These are phyloP conservation scores for Fusarium tanahbumbuense DNA, from an alignment of 2,329 filamentous ascomycete genomes.

Conservation along the genomic window DNA sequence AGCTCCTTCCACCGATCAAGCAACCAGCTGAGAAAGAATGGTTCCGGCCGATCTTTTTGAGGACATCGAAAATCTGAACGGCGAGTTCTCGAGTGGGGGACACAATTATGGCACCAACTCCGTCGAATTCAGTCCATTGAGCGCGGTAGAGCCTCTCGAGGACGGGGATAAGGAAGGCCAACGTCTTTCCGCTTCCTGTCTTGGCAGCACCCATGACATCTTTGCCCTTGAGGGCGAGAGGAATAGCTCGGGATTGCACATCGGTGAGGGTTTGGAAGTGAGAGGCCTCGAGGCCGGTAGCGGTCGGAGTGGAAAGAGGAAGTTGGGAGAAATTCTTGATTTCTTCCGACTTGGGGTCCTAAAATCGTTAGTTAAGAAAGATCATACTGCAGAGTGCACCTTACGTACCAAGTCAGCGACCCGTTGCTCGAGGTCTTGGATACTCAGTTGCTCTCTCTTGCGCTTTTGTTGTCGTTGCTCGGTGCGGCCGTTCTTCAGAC, in stretches of 20 bases:
- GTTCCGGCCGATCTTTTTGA: constrained; percentile 88
- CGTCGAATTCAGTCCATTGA: constrained; percentile 91
- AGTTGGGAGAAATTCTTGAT: constrained; percentile 82
- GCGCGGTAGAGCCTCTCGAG: constrained; percentile 91
- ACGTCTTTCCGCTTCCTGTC: constrained; percentile 93
- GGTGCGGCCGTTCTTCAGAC: constrained; percentile 47
- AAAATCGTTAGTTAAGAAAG: constrained; percentile 26
- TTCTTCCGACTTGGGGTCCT: constrained; percentile 71
- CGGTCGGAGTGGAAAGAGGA: constrained; percentile 85
- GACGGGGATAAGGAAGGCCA: constrained; percentile 91
- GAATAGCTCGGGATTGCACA: constrained; percentile 90
- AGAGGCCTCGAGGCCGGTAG: constrained; percentile 81
- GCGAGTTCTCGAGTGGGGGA: constrained; percentile 95
- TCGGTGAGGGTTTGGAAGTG: constrained; percentile 94
- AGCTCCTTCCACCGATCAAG: constrained; percentile 91
- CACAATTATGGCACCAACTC: constrained; percentile 90
- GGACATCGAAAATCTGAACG: constrained; percentile 95
- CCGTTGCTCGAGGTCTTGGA: constrained; percentile 50
- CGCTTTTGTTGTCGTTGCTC: constrained; percentile 53
- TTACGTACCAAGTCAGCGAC: constrained; percentile 50
- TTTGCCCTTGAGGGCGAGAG: constrained; percentile 82
- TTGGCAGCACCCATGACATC: constrained; percentile 96
- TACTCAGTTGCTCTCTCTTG: constrained; percentile 53
- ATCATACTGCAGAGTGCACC: too few relatives aligned
- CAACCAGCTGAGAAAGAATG: constrained; percentile 93